phyloP scores from a whole-genome alignment of 768 basidiomycete species.

The Amanita brunnescens region DNA sequence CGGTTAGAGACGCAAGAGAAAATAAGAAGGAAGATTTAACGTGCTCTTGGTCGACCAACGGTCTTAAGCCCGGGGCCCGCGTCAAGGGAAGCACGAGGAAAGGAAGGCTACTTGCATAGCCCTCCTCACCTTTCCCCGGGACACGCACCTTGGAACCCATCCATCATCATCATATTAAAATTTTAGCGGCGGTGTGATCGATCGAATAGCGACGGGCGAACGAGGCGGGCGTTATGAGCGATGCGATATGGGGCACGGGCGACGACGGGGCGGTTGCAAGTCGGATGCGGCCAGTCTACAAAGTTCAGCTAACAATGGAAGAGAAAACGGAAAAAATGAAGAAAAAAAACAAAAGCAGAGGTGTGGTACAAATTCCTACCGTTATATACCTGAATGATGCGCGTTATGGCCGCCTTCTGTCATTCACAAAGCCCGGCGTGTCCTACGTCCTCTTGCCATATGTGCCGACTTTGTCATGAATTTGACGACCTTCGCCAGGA shows the following conservation, averaged over 20 bases:
- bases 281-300: background rate
- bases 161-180: too few species aligned
- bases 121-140: too few species aligned
- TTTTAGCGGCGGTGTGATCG: background rate
- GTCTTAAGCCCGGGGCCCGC: conserved; percentile 5
- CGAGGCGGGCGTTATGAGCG: too few species aligned
- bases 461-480: background rate
- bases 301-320: background rate
- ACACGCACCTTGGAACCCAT: too few species aligned
- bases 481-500: background rate
- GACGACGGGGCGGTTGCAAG: too few species aligned
- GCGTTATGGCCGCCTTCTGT: background rate
- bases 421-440: background rate
- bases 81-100: conserved; percentile 5
- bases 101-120: background rate
- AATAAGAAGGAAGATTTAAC: background rate
- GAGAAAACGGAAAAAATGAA: background rate
- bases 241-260: too few species aligned
- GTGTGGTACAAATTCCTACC: background rate
- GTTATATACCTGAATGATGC: background rate
- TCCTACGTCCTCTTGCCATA: background rate
- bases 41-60: conserved; percentile 1
- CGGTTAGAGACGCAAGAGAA: background rate
- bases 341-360: background rate
- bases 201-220: background rate